These are phyloP conservation scores for Hippophae tibetana DNA, from an alignment of 306 rosid genomes.

Conservation along the genomic window DNA sequence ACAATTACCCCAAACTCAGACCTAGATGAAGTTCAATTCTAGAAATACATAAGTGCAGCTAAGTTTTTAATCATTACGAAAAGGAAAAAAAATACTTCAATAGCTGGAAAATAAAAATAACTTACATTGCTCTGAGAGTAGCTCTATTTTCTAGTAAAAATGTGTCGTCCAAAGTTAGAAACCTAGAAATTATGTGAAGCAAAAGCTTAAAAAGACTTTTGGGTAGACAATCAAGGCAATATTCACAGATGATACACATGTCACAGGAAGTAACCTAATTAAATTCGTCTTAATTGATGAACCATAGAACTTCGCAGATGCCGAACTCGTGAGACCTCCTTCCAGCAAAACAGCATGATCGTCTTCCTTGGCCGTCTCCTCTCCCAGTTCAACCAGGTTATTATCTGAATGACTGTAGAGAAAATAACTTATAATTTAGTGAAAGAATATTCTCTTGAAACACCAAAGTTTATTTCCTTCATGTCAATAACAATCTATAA, in stretches of 20 bases:
- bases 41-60: slow-evolving; percentile 7
- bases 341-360: slow-evolving; percentile 80
- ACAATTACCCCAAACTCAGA: slow-evolving; percentile 81
- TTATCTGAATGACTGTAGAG: slow-evolving; percentile 74
- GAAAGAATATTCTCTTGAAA: slow-evolving; percentile 7
- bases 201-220: slow-evolving; percentile 23
- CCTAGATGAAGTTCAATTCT: slow-evolving; percentile 33
- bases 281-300: slow-evolving; percentile 67
- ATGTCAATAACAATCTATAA: background rate
- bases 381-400: slow-evolving; percentile 77
- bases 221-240: slow-evolving; percentile 16
- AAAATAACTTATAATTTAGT: slow-evolving; percentile 17
- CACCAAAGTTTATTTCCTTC: background rate
- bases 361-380: slow-evolving; percentile 66
- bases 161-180: slow-evolving; percentile 82
- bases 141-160: slow-evolving; percentile 81
- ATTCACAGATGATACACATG: slow-evolving; percentile 10
- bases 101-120: slow-evolving; percentile 15
- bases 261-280: slow-evolving; percentile 49
- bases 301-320: slow-evolving; percentile 54
- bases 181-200: slow-evolving; percentile 41
- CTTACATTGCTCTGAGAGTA: slow-evolving; percentile 87
- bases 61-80: slow-evolving; percentile 5
- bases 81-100: too few relatives aligned
- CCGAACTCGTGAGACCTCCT: slow-evolving; percentile 76